Conservation (phyloP, 202 grass and related monocot genomes). For the Zoysia matrella region DNA sequence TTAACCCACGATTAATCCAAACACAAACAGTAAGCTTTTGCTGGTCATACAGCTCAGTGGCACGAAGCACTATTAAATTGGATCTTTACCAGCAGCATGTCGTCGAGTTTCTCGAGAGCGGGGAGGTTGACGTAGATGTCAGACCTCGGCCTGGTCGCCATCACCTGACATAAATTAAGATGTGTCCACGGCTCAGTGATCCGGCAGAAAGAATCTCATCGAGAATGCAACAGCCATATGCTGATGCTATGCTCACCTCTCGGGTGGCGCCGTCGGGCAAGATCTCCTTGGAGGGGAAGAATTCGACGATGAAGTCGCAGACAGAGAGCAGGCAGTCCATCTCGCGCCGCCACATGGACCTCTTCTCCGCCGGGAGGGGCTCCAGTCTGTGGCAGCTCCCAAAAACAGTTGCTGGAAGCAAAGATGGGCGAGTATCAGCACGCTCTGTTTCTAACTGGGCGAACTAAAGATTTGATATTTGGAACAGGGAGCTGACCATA, state of each 20-base stretch:
- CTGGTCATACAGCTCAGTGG: neutral
- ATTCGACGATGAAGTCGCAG: conserved; percentile 86
- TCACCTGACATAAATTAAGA: conserved; percentile 57
- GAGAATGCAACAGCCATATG: neutral
- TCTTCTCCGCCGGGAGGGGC: conserved; percentile 73
- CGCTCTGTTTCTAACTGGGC: neutral
- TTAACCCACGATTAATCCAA: neutral
- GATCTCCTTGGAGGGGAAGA: conserved; percentile 73
- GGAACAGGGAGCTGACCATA: conserved; percentile 50
- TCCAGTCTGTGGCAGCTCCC: conserved; percentile 86
- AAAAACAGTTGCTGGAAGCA: conserved; percentile 80
- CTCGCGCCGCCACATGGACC: conserved; percentile 82
- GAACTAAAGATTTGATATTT: neutral
- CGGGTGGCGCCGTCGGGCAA: conserved; percentile 61
- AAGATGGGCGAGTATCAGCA: conserved; percentile 16
- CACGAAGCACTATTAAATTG: neutral
- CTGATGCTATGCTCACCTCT: conserved; percentile 46
- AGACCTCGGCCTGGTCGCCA: conserved; percentile 71
- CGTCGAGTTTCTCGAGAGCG: conserved; percentile 84
- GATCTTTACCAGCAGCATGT: conserved; percentile 80
- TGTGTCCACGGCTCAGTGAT: neutral
- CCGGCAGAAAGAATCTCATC: neutral
- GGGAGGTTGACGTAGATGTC: conserved; percentile 92
- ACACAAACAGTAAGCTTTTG: neutral
- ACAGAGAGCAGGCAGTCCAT: conserved; percentile 90